Percentiles rank a stretch among this genome's conserved stretches.
Evolutionary conservation across 2,329 filamentous ascomycete species (phyloP).

Genomic region (Penicillium sumatraense): DNA sequence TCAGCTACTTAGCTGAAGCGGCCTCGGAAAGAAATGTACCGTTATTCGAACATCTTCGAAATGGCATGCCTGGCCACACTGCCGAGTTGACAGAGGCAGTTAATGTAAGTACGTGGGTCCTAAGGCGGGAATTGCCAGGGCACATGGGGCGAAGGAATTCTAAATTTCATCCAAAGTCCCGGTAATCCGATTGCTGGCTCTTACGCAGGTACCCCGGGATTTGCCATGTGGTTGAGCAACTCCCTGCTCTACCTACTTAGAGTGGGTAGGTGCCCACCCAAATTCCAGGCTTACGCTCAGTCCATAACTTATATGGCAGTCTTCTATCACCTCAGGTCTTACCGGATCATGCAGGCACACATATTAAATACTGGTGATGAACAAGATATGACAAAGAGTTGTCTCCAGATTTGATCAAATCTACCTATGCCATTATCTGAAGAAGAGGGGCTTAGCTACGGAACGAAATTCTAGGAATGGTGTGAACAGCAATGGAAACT

Average conservation of each 20-base stretch:
- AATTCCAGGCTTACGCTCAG: conserved; percentile 44
- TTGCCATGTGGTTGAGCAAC: neutral
- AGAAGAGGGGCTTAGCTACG: neutral
- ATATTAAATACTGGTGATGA: conserved; percentile 55
- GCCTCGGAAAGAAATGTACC: conserved; percentile 9
- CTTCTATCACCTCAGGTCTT: conserved; percentile 39
- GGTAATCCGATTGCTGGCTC: conserved; percentile 6
- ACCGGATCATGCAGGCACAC: conserved; percentile 38
- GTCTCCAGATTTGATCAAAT: too few relatives aligned
- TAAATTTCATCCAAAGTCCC: conserved; percentile 34
- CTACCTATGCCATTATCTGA: neutral
- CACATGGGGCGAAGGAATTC: conserved; percentile 34
- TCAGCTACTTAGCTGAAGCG: conserved; percentile 20
- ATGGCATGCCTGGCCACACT: conserved; percentile 23
- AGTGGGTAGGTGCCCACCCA: too few relatives aligned
- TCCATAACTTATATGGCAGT: conserved; percentile 42
- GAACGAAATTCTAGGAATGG: conserved; percentile 3
- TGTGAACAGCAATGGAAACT: conserved; percentile 10
- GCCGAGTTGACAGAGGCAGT: conserved; percentile 42
- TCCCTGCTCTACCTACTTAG: conserved; percentile 13
- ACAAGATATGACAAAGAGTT: conserved; percentile 27
- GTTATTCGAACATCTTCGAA: conserved; percentile 9
- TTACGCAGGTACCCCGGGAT: neutral
- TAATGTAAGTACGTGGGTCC: conserved; percentile 34
- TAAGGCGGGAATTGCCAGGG: conserved; percentile 35